Evolutionary conservation across 768 basidiomycete species (phyloP), one percentile per base, ranked within the genome.

Genomic region (Mycena rosella): DNA sequence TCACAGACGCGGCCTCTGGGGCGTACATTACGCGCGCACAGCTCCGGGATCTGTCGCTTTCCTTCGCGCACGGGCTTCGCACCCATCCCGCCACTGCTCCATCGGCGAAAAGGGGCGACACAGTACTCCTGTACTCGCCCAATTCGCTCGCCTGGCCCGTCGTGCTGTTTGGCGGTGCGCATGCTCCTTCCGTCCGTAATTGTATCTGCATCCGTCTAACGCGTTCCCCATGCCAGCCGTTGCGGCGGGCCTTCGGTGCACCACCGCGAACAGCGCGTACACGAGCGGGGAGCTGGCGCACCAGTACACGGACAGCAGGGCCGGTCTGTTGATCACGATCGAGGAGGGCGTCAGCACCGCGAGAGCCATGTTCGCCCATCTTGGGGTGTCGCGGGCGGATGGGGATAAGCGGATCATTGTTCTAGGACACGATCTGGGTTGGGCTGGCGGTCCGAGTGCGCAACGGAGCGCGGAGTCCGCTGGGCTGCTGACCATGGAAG

Each of bases 141-240:
- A 91, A 91, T 77, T 83, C 73, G 54, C 70, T 90, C 51, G 79
- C 81, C 47, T 90, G 83, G 79, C 86, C 88, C 1, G 74, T 88
- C 63, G 75, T 84, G 53, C 64, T 89, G 8, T 78, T 81, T 10
- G 82, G 76, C 11, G 56, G 67, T 74, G 20, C 32, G 70, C 64
- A 17, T 14, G 30, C 17, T 42, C 38, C 14, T 20, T 20, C 3
- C 40, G 36, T 11, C 42, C 36, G 9, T 53, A 36, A 18, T 38
- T 42, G 34, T 55, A n/a, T 56, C n/a, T n/a, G n/a, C n/a, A n/a
- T n/a, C n/a, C n/a, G 24, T 22, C 22, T 62, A 26, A 65, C 14
- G 11, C 20, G 13, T 9, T 51, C n/a, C 22, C 7, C 51, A 47
- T 60, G 2, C 69, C 80, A 36, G 77, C 76, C n/a, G 69, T 85